phyloP scores from a whole-genome alignment of 331 rosid species.

The Quercus tomentella region DNA sequence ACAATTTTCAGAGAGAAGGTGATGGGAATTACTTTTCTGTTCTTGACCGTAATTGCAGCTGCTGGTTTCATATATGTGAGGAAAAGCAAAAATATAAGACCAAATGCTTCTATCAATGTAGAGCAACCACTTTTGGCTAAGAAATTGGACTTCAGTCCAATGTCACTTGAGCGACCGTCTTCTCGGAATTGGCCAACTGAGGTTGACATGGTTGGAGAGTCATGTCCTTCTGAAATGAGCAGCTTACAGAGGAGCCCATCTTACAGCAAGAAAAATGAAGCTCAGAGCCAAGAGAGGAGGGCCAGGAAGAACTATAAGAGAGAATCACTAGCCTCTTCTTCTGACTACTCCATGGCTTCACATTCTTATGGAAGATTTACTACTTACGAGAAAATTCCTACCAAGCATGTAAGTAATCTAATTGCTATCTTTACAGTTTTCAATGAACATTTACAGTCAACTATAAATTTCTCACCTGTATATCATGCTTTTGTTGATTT shows the following conservation, averaged over 20 bases:
- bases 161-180: constrained; percentile 21
- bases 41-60: constrained; percentile 30
- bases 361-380: constrained; percentile 84
- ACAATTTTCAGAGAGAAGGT: neutral
- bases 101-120: neutral
- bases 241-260: constrained; percentile 46
- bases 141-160: constrained; percentile 16
- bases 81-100: constrained; percentile 22
- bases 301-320: constrained; percentile 45
- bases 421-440: neutral
- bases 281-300: constrained; percentile 50
- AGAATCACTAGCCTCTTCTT: constrained; percentile 66
- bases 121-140: constrained; percentile 19
- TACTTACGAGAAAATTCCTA: constrained; percentile 56
- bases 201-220: constrained; percentile 39
- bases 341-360: constrained; percentile 54
- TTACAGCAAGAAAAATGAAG: constrained; percentile 27
- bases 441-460: too few relatives aligned
- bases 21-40: constrained; percentile 24
- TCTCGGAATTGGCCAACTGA: constrained; percentile 31
- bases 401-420: constrained; percentile 41
- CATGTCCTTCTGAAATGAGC: constrained; percentile 66
- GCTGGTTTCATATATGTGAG: constrained; percentile 25
- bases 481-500: neutral
- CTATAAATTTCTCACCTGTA: neutral